Percentiles rank a stretch among this genome's conserved stretches.
These are phyloP conservation scores for Tuber calosporum DNA, from an alignment of 495 filamentous ascomycete species.

Conservation along the genomic window DNA sequence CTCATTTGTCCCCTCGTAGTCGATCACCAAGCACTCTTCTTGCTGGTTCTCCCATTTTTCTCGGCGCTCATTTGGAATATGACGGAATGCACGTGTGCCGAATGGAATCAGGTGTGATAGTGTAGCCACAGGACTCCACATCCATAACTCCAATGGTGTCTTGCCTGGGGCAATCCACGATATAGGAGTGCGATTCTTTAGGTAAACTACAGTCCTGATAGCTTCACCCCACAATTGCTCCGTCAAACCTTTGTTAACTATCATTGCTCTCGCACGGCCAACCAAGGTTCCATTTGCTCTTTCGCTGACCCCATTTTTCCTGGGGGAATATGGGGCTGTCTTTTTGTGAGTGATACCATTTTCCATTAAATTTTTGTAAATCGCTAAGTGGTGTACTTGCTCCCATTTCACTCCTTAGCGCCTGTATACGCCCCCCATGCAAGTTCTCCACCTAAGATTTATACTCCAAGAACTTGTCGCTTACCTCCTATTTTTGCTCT, in stretches of 20 bases:
- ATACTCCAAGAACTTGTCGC: background rate
- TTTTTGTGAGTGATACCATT: background rate
- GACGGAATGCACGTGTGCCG: background rate
- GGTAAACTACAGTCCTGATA: background rate
- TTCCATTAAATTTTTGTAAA: background rate
- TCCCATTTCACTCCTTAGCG: background rate
- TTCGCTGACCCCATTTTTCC: background rate
- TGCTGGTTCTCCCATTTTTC: background rate
- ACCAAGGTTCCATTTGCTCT: background rate
- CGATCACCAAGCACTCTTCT: background rate
- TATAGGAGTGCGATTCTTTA: background rate
- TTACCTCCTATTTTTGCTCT: fast-evolving
- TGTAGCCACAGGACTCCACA: background rate
- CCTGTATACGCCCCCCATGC: background rate
- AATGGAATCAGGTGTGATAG: background rate
- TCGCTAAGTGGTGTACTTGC: background rate
- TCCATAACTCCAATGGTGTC: background rate
- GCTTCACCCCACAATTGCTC: background rate
- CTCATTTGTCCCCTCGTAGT: background rate
- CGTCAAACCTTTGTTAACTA: background rate
- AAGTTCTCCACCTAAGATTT: background rate
- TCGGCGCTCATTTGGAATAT: background rate
- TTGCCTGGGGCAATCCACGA: background rate
- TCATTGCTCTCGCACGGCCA: background rate
- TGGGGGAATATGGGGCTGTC: background rate